Conservation (phyloP, 352 stramenopile genomes). For the Globisporangium irregulare region DNA sequence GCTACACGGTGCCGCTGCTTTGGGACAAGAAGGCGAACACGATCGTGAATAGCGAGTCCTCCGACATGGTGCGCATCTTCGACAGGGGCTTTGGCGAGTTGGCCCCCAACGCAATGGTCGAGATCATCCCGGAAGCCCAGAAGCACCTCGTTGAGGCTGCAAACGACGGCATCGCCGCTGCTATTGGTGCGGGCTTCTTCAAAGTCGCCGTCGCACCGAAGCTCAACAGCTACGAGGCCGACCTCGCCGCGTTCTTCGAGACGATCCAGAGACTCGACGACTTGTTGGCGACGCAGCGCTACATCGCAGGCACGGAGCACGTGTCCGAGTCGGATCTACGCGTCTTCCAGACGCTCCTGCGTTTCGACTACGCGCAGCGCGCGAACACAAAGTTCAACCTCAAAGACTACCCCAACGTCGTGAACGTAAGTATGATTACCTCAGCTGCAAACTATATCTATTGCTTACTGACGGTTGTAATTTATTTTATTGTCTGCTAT, state of each 20-base stretch:
- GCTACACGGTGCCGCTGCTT: conserved; percentile 63
- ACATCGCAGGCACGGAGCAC: conserved; percentile 20
- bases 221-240: conserved; percentile 47
- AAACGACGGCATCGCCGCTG: conserved; percentile 58
- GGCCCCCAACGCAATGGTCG: conserved; percentile 18
- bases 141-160: conserved; percentile 46
- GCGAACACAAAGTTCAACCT: conserved; percentile 33
- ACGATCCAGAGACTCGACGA: conserved; percentile 25
- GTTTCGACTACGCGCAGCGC: conserved; percentile 27
- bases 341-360: conserved; percentile 23
- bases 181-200: conserved; percentile 46
- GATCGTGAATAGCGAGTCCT: conserved; percentile 81
- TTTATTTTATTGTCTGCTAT: neutral
- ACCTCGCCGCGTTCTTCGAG: conserved; percentile 19
- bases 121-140: conserved; percentile 47
- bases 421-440: neutral
- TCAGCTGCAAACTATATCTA: neutral
- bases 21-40: conserved; percentile 60
- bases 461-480: neutral
- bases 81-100: conserved; percentile 37
- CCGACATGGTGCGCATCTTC: conserved; percentile 69
- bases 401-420: conserved; percentile 38
- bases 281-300: conserved; percentile 11
- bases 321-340: conserved; percentile 23
- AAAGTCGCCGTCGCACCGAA: conserved; percentile 44